Base-by-base conservation (phyloP, 2,329 filamentous ascomycete species). In the Colletotrichum sp. region DNA sequence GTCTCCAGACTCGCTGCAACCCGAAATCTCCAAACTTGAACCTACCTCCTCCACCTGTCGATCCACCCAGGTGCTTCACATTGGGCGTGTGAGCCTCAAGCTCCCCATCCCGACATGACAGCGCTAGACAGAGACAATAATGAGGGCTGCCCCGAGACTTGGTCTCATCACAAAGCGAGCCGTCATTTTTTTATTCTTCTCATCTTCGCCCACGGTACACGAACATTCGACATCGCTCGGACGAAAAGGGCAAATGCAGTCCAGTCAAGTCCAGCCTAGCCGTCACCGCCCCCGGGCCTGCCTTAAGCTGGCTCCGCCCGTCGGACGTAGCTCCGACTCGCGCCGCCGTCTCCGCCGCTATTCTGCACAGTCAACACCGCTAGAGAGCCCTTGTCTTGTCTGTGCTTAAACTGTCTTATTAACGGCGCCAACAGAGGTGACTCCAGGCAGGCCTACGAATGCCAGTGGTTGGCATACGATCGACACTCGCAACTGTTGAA, bases 391-490 rank as follows among this genome's bases (percentile, higher is more conserved):
- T 68, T 64, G 73, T 44, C 26, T 21, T 71, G 52, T 72, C 72
- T 59, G 62, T 71, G 69, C 68, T 72, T 59, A 44, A 34, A 60
- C 39, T 63, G 62, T 75, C 68, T 66, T 36, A 34, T 62, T 26
- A 39, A 72, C 55, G 39, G 57, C 63, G 39, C 57, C 63, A 68
- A 68, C 39, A 57, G 64, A 64, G 55, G 39, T 6, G 36, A 52
- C 64, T 30, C 26, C 24, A 60, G 21, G 21, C 24, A 32, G 49
- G 55, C 63, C 55, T 49, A 49, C 18, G 39, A 49, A 49, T 66
- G 32, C 36, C 34, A 75, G 55, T 75, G 72, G 69, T 9, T 72
- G 55, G 39, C 55, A 44, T 76, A 72, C 73, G 73, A 76, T 73
- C 69, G 73, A 52, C 70, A 57, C 26, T 63, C 39, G 36, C 21